Percentiles rank a stretch among this genome's conserved stretches.
Conservation (phyloP, 2,329 filamentous ascomycete species). For the Alternaria incomplexa region DNA sequence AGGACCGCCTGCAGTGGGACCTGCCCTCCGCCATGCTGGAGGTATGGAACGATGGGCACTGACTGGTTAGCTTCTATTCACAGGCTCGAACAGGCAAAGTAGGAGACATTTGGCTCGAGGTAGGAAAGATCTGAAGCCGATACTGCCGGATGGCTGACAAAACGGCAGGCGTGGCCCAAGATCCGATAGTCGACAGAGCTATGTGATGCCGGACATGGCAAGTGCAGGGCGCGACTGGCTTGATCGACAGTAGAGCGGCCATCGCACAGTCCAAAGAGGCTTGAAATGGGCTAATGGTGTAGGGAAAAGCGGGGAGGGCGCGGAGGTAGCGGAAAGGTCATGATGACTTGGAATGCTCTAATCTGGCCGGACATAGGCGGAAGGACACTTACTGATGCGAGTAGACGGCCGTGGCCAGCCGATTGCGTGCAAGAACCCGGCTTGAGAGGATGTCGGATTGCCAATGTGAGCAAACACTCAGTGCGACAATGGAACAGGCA, state of each 20-base stretch:
- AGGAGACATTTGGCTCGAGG: constrained; percentile 4
- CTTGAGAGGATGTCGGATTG: background rate
- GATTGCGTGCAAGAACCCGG: background rate
- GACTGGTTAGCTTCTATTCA: constrained; percentile 32
- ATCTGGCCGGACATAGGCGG: constrained; percentile 28
- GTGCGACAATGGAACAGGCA: background rate
- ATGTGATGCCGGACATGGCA: constrained; percentile 3
- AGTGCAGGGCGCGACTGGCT: constrained; percentile 20
- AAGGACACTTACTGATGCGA: constrained; percentile 26
- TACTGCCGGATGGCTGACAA: constrained; percentile 24
- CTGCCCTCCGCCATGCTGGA: constrained; percentile 45
- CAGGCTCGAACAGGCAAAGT: constrained; percentile 13
- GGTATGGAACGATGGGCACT: constrained; percentile 47
- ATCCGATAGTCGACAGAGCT: constrained; percentile 11
- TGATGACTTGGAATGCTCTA: constrained; percentile 25
- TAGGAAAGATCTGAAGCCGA: constrained; percentile 24
- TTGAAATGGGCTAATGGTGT: constrained; percentile 18
- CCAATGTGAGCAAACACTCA: background rate
- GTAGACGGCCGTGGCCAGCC: background rate
- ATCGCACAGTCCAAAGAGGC: background rate
- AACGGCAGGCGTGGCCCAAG: background rate
- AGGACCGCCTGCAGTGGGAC: constrained; percentile 38
- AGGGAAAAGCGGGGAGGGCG: constrained; percentile 19
- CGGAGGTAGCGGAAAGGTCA: constrained; percentile 32
- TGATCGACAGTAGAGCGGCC: background rate